Base-by-base conservation (phyloP, 2,329 filamentous ascomycete species). In the Diplodia corticola region DNA sequence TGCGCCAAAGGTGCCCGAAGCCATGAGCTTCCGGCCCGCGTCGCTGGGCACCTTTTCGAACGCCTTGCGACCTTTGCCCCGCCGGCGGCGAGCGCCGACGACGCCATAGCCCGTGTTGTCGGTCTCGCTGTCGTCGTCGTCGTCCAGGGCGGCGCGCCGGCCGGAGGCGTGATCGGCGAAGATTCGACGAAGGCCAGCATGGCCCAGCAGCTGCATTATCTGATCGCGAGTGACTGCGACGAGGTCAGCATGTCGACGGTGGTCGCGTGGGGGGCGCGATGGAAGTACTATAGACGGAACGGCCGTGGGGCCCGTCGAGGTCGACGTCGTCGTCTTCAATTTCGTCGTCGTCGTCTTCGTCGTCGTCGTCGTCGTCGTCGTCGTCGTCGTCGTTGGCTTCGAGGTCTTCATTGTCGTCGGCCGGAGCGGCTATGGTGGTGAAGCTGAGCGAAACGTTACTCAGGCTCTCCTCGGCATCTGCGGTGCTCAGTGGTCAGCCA, bases 21-120 rank as follows among this genome's bases (percentile, higher is more conserved):
- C 83, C 93, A 98, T 97, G 68, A 98, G 80, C 71, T 89, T 86
- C 57, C 79, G 83, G 7, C 95, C 94, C 68, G 87, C 84, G 12
- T 91, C 87, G 72, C 89, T 97, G 0, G 94, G 94, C 0, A 97
- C 88, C 71, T 91, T 91, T n/a, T 93, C 92, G 67, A 93, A 93
- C 51, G 80, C 75, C 20, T 79, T 79, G 68, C 76, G 77, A 63
- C 84, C 81, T 54, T 84, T 79, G 37, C 82, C 76, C 48, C 83
- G 78, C 71, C 82, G 80, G 57, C 79, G 73, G 61, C 78, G 73
- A 5, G 73, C 70, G 4, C 69, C 70, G 2, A 76, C 69, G 26
- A 72, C 71, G 69, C 71, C 78, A 60, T 78, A 75, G 70, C 79
- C 72, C 13, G 75, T 76, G n/a, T 75, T 75, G 24, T 71, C 68